Evolutionary conservation across 768 basidiomycete genomes (phyloP), one percentile per base, ranked within the genome.

Genomic region (Cystofilobasidium macerans): DNA sequence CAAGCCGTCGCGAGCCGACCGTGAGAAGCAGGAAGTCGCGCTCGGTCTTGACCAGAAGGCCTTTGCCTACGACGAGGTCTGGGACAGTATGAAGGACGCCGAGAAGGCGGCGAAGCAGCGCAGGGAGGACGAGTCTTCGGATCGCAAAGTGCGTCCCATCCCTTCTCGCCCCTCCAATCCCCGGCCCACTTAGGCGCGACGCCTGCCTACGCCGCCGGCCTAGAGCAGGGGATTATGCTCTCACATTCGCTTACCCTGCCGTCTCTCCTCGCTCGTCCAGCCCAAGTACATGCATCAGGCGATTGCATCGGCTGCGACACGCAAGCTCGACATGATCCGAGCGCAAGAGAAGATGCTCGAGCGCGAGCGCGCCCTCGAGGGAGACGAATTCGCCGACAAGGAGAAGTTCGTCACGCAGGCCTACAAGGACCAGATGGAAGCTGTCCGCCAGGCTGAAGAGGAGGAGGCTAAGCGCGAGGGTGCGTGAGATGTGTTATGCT

Each of bases 281-380:
- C 94, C 94, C 0, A 97, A 95, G 78, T 98, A 98, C 73, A 95
- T 98, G 61, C 81, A 82, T 43, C 83, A 81, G 30, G 82, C 98
- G 38, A 79, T 98, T 2, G 77, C 78, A 20, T 83, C 89, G 11
- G 92, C 95, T 33, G 84, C 85, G n/a, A 90, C 90, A 32, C 82
- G 95, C 30, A 84, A 85, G 71, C 75, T 94, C 57, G 95, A 99
- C 75, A 82, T 89, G 72, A 77, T 98, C 14, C 82, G 92, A 62
- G 95, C 95, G 0, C 95, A 99, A 76, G 94, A 98, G 77, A 97
- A 98, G 80, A 87, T 94, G 87, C 86, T 97, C 74, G 88, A 93
- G 74, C 81, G 83, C 51, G 95, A 98, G 75, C 83, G 95, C 26
- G 89, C 93, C 77, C 78, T 81, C 24, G 95, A 99, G 77, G 95